Evolutionary conservation across 1,139 yeast genomes (phyloP).

Genomic region (Sugiyamaella pinicola): DNA sequence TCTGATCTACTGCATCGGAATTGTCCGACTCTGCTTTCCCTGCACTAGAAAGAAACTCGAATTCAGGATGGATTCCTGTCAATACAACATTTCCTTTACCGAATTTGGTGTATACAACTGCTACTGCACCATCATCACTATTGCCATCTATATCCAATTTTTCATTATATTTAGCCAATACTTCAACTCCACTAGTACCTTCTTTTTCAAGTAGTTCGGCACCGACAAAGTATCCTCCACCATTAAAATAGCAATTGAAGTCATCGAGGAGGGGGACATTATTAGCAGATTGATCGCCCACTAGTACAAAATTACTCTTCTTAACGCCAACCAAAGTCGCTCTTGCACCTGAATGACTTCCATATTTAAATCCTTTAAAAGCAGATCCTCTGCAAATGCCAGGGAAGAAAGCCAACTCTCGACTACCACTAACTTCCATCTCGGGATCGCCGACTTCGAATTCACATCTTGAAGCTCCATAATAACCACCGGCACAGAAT

Average conservation of each 20-base stretch:
- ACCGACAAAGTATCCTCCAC: slow-evolving; percentile 84
- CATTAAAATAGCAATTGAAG: slow-evolving; percentile 65
- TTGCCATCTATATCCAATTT: slow-evolving; percentile 46
- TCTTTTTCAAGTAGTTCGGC: slow-evolving; percentile 53
- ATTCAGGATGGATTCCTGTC: slow-evolving; percentile 93
- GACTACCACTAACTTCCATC: slow-evolving; percentile 80
- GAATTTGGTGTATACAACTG: slow-evolving; percentile 59
- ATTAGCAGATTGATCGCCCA: slow-evolving; percentile 31
- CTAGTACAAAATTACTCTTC: not conserved
- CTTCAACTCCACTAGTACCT: slow-evolving; percentile 53
- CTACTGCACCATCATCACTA: slow-evolving; percentile 62
- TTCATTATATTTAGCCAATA: slow-evolving; percentile 67
- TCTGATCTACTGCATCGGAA: slow-evolving; percentile 39
- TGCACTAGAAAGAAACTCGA: slow-evolving; percentile 33
- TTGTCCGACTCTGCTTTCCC: slow-evolving; percentile 15
- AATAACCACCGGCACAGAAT: slow-evolving; percentile 96
- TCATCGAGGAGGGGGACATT: slow-evolving; percentile 21
- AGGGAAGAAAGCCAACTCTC: slow-evolving; percentile 80
- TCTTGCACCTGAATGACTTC: slow-evolving; percentile 72
- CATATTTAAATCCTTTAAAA: slow-evolving; percentile 75
- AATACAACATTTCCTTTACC: slow-evolving; percentile 79
- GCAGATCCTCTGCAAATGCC: slow-evolving; percentile 85
- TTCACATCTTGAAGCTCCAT: slow-evolving; percentile 72
- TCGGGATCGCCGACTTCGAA: slow-evolving; percentile 72
- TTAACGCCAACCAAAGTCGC: slow-evolving; percentile 55